phyloP scores from a whole-genome alignment of 805 yeast genomes.

The Saccharomycopsis microspora region DNA sequence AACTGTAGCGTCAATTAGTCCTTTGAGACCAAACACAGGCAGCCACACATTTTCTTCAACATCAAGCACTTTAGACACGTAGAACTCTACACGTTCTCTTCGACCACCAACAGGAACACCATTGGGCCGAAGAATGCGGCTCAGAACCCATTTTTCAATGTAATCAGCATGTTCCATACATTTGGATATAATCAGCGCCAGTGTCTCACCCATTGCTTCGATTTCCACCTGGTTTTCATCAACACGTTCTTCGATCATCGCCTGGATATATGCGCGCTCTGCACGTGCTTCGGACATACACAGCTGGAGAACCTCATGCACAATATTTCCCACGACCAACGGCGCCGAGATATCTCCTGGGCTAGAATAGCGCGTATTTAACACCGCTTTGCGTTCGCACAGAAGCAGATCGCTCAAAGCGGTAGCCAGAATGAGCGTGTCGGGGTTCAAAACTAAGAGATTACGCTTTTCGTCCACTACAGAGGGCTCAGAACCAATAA shows the following conservation, averaged over 20 bases:
- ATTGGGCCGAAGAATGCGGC: constrained; percentile 1
- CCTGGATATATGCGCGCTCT: constrained; percentile 20
- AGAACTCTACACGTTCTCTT: constrained; percentile 26
- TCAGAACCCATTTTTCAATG: constrained; percentile 41
- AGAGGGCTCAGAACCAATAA: constrained; percentile 31
- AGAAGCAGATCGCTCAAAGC: constrained; percentile 62
- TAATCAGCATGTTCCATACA: constrained; percentile 38
- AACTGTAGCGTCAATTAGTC: constrained; percentile 80
- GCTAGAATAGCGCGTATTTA: constrained; percentile 42
- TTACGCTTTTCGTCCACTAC: constrained; percentile 44
- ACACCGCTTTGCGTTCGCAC: constrained; percentile 63
- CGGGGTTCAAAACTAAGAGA: constrained; percentile 77
- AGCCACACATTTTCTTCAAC: constrained; percentile 91
- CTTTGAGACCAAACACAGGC: constrained; percentile 80
- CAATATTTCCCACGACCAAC: constrained; percentile 68
- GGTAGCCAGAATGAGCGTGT: constrained; percentile 71
- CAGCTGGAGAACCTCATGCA: constrained; percentile 61
- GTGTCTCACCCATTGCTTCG: constrained; percentile 42
- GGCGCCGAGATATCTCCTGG: constrained; percentile 59
- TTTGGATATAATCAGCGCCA: constrained; percentile 30
- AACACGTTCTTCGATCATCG: constrained; percentile 29
- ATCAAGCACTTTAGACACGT: constrained; percentile 59
- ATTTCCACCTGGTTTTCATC: constrained; percentile 37
- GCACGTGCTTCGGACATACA: constrained; percentile 22
- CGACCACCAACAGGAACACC: neutral